Base-by-base conservation (phyloP, 2,329 filamentous ascomycete species). In the Penicillium sp. region DNA sequence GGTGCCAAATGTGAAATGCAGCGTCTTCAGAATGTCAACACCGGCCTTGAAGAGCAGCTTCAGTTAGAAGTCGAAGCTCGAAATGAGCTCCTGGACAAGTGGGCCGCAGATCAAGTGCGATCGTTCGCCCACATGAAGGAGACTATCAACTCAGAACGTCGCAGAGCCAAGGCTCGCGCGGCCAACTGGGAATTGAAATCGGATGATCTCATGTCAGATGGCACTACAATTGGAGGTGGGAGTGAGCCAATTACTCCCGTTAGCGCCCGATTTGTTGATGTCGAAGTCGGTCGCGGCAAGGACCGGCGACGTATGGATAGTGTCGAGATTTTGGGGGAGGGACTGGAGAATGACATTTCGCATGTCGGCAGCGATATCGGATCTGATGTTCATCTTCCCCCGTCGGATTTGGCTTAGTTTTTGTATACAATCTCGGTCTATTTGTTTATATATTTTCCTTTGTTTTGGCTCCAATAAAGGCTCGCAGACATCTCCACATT, bases 231-330 rank as follows among this genome's bases (percentile, higher is more conserved):
- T 50, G 72, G 48, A 7, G 18, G 16, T 31, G 53, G 66, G 29
- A 76, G 70, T 49, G 73, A 74, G 26, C 74, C 78, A 3, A 73
- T 79, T 35, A 79, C 78, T 1, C 77, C 77, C 2, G 69, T 74
- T 31, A 75, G 71, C 53, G 69, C 71, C 5, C 69, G 76, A 16
- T 79, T 76, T 60, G 72, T 72, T 24, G 74, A 79, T 60, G 69
- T 76, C n/a, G 73, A 75, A 56, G 60, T 73, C 52, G 72, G 70
- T 5, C 68, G 72, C 51, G 76, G 71, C 38, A 76, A 72, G 59
- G 67, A 71, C 44, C 68, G 71, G 34, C 69, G 64, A 45, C 72
- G 66, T 26, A 66, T 76, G 29, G 73, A 79, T 53, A 78, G 73
- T 60, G 75, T 79, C 64, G 74, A 69, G 0, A 72, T 72, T 48